Base-by-base conservation (phyloP, 75 land plant species). In the Selaginella moellendorffii region DNA sequence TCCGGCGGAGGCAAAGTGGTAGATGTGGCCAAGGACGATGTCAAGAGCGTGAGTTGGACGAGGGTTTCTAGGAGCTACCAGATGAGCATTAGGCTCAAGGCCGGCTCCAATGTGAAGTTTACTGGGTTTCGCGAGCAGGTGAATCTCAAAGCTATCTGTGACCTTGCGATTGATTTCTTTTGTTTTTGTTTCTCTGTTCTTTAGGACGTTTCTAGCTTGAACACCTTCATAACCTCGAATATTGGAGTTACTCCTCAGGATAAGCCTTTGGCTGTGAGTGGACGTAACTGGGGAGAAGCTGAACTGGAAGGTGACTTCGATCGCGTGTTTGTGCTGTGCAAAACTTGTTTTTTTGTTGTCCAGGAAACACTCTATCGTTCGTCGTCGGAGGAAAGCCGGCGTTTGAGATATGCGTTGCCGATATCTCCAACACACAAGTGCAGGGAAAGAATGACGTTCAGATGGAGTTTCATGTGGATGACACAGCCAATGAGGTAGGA, bases 71-170 rank as follows among this genome's bases (percentile, higher is more conserved):
- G 73, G 65, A 71, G 79, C 9, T 80, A 78, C 53, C 85, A 87
- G 65, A 76, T 87, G 25, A 79, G 83, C 20, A 76, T 87, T 30
- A 59, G 75, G 54, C 30, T 68, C 26, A 81, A 78, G 64, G 88
- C 83, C 61, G 92, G 92, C 22, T 64, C 87, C 26, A 71, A 69
- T 62, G 83, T 85, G 65, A 87, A 85, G 67, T 82, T 87, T 74
- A 74, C 65, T 59, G 92, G 92, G 8, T 87, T 87, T 31, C 75
- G 82, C 10, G 92, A 87, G 22, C 85, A 79, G 85, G 92, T 87
- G 12, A 12, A 0, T n/a, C n/a, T 36, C 5, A 14, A 36, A 36
- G 10, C 14, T 36, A 14, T 36, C 5, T 5, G 46, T 5, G 10
- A 5, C 46, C 46, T 36, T 36, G 10, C 46, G 46, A 5, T 36